Evolutionary conservation across 306 rosid genomes (phyloP).

Genomic region (Quercus ilex): DNA sequence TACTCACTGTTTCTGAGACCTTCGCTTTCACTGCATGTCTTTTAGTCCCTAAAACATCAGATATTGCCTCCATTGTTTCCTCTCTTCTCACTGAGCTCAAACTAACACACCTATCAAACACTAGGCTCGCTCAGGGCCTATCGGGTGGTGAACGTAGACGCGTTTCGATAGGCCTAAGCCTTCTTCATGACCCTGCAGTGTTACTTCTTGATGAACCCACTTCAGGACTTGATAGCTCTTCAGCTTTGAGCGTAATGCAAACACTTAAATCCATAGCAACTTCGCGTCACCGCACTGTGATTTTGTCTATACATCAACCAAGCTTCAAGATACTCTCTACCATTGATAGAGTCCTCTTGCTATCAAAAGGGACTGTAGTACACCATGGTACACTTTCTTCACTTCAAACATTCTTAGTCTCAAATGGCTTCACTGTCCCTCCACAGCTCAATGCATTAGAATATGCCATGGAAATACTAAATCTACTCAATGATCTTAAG

Average conservation of each 20-base stretch:
- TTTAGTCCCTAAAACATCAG: slow-evolving; percentile 46
- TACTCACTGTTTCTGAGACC: slow-evolving; percentile 81
- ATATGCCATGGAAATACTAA: slow-evolving; percentile 76
- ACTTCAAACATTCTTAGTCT: slow-evolving; percentile 47
- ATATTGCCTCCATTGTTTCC: slow-evolving; percentile 37
- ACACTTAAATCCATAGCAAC: slow-evolving; percentile 62
- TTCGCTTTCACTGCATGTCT: slow-evolving; percentile 74
- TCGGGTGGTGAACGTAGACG: slow-evolving; percentile 87
- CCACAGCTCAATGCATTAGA: slow-evolving; percentile 88
- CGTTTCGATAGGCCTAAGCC: slow-evolving; percentile 75
- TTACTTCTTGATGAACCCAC: slow-evolving; percentile 94
- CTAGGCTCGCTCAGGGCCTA: slow-evolving; percentile 55
- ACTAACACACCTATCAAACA: slow-evolving; percentile 59
- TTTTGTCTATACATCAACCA: slow-evolving; percentile 89
- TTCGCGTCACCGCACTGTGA: slow-evolving; percentile 59
- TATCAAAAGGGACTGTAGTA: slow-evolving; percentile 62
- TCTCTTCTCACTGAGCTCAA: slow-evolving; percentile 60
- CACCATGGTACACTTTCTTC: slow-evolving; percentile 73
- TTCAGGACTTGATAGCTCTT: slow-evolving; percentile 80
- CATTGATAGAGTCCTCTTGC: slow-evolving; percentile 61
- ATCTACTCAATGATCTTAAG: slow-evolving; percentile 38
- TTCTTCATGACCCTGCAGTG: slow-evolving; percentile 83
- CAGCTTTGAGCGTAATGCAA: slow-evolving; percentile 79
- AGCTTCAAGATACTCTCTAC: slow-evolving; percentile 76
- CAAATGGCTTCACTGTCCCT: slow-evolving; percentile 71